Conservation (phyloP, 2,329 filamentous ascomycete genomes). For the Gaeumannomyces sp. region DNA sequence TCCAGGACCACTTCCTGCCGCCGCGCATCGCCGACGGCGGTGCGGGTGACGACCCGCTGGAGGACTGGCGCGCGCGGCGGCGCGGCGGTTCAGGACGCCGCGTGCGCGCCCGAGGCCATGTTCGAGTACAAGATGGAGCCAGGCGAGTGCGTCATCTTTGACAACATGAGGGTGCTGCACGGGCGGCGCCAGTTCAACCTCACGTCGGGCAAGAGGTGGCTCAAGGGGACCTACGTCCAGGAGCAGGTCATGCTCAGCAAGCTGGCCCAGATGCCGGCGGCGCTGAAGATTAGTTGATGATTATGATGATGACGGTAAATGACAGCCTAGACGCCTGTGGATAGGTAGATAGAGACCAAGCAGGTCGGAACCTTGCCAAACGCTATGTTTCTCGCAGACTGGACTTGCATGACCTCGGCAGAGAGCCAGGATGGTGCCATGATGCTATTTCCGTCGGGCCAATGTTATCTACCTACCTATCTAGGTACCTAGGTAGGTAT, state of each 20-base stretch:
- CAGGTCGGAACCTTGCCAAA: background rate
- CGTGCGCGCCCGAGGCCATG: slow-evolving; percentile 53
- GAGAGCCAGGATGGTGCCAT: too few species aligned
- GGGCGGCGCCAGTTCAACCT: slow-evolving; percentile 71
- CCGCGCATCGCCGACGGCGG: slow-evolving; percentile 16
- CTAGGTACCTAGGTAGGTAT: too few species aligned
- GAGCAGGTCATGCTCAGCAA: slow-evolving; percentile 36
- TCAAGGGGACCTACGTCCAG: slow-evolving; percentile 80
- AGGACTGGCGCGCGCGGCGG: slow-evolving; percentile 29
- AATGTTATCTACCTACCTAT: too few species aligned
- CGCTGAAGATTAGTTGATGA: background rate
- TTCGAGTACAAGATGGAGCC: slow-evolving; percentile 68
- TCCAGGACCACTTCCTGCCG: slow-evolving; percentile 46
- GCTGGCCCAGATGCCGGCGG: slow-evolving; percentile 13
- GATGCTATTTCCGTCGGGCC: background rate
- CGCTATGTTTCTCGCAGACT: background rate
- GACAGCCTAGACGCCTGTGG: background rate
- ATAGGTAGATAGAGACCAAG: background rate
- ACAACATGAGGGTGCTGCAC: slow-evolving; percentile 81
- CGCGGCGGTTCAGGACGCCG: slow-evolving; percentile 48
- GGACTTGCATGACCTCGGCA: background rate
- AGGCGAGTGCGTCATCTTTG: slow-evolving; percentile 89
- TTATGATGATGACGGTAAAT: background rate
- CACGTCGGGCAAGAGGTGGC: slow-evolving; percentile 63
- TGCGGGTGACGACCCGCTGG: slow-evolving; percentile 2